These are phyloP conservation scores for Eimeria acervulina DNA, from an alignment of 169 alveolate species.

Conservation along the genomic window DNA sequence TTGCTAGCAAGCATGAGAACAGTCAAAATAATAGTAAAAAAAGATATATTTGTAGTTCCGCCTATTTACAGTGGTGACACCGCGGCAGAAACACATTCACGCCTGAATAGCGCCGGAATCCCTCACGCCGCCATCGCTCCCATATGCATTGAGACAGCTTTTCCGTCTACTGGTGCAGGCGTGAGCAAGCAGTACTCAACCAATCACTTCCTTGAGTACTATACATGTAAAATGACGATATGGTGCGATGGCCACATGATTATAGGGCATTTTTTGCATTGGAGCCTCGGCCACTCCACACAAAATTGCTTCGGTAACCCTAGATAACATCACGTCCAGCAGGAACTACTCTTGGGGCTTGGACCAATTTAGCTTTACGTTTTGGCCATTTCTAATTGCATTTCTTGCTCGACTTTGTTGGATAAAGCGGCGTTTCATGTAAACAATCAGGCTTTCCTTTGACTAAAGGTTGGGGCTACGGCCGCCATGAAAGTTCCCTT, in stretches of 20 bases:
- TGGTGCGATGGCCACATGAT: neutral
- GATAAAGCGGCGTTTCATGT: neutral
- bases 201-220: neutral
- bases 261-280: neutral
- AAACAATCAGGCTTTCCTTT: neutral
- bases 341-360: slow-evolving; percentile 13
- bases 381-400: neutral
- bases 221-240: neutral
- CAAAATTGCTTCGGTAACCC: neutral
- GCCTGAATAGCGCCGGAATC: neutral
- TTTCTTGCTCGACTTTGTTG: neutral
- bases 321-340: neutral
- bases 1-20: neutral
- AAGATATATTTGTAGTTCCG: neutral
- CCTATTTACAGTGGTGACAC: neutral
- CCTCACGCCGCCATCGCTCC: neutral
- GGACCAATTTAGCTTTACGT: neutral
- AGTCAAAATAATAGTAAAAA: neutral
- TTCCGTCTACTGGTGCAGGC: slow-evolving; percentile 6
- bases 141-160: neutral
- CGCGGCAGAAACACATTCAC: neutral
- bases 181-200: neutral
- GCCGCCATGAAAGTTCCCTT: neutral
- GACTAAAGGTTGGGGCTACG: neutral
- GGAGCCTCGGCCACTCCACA: neutral